phyloP scores from a whole-genome alignment of 345 rosid genomes.

The Punica granatum region DNA sequence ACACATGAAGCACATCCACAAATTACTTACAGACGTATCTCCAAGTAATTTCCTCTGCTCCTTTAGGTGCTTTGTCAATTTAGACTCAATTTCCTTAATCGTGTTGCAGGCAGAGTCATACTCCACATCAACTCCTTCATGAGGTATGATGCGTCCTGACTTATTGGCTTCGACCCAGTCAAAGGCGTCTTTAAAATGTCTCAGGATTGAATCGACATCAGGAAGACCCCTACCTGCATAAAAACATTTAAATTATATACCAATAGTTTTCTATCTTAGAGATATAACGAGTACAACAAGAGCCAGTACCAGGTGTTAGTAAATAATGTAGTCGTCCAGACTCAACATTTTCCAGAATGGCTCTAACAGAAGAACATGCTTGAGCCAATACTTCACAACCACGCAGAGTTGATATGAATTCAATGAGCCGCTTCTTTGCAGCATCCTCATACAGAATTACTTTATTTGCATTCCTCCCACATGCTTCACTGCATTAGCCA shows the following conservation, averaged over 20 bases:
- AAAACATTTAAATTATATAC: constrained; percentile 18
- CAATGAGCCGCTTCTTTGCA: constrained; percentile 81
- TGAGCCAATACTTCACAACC: constrained; percentile 75
- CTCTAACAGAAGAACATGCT: constrained; percentile 72
- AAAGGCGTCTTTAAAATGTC: constrained; percentile 82
- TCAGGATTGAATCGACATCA: constrained; percentile 40
- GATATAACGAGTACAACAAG: neutral
- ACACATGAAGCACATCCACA: constrained; percentile 9
- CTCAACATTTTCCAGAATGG: constrained; percentile 50
- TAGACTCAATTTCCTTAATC: constrained; percentile 49
- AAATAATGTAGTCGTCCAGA: constrained; percentile 60
- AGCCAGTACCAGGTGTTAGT: constrained; percentile 58
- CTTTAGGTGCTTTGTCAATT: constrained; percentile 68
- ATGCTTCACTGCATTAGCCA: constrained; percentile 57
- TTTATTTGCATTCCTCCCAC: constrained; percentile 85
- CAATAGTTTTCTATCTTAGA: neutral
- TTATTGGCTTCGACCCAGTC: constrained; percentile 88
- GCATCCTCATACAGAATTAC: constrained; percentile 88
- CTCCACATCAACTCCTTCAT: constrained; percentile 69
- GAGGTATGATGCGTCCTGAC: constrained; percentile 88
- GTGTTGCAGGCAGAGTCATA: constrained; percentile 68
- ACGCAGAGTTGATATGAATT: constrained; percentile 71
- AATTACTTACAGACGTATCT: constrained; percentile 57
- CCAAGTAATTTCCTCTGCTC: constrained; percentile 81
- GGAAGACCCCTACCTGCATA: constrained; percentile 68